phyloP scores from a whole-genome alignment of 2,329 filamentous ascomycete species.

The Ceratocystis huliohia region DNA sequence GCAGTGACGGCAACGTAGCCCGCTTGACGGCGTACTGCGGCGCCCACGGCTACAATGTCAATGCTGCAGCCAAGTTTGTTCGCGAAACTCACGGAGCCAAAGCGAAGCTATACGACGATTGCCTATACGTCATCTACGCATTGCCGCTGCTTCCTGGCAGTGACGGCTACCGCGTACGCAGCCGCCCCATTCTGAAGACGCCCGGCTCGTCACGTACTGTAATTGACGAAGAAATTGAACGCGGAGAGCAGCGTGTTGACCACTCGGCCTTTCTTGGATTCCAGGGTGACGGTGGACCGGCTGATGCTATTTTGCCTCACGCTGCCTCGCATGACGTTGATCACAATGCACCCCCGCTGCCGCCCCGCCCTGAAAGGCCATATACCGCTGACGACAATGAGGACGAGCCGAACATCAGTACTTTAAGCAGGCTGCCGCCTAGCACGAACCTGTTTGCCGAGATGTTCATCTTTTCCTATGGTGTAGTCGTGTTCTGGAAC shows the following conservation, averaged over 20 bases:
- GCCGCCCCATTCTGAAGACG: constrained; percentile 81
- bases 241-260: constrained; percentile 78
- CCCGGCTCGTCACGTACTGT: constrained; percentile 81
- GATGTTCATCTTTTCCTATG: constrained; percentile 95
- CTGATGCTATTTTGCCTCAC: constrained; percentile 22
- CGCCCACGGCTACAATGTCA: constrained; percentile 83
- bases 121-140: constrained; percentile 90
- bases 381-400: constrained; percentile 21
- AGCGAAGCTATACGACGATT: constrained; percentile 96
- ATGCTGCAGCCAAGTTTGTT: constrained; percentile 76
- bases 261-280: constrained; percentile 32
- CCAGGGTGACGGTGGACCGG: constrained; percentile 21
- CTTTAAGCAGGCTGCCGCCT: constrained; percentile 46
- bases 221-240: constrained; percentile 87
- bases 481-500: constrained; percentile 98
- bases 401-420: constrained; percentile 18
- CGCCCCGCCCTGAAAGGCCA: constrained; percentile 16
- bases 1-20: constrained; percentile 67
- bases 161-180: constrained; percentile 78
- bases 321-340: neutral
- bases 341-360: neutral
- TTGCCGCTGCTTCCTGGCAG: constrained; percentile 72
- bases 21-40: constrained; percentile 93
- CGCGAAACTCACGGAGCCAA: constrained; percentile 77
- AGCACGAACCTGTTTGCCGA: constrained; percentile 75